These are phyloP conservation scores for Typha latifolia DNA, from an alignment of 176 grass and related monocot genomes.

Conservation along the genomic window DNA sequence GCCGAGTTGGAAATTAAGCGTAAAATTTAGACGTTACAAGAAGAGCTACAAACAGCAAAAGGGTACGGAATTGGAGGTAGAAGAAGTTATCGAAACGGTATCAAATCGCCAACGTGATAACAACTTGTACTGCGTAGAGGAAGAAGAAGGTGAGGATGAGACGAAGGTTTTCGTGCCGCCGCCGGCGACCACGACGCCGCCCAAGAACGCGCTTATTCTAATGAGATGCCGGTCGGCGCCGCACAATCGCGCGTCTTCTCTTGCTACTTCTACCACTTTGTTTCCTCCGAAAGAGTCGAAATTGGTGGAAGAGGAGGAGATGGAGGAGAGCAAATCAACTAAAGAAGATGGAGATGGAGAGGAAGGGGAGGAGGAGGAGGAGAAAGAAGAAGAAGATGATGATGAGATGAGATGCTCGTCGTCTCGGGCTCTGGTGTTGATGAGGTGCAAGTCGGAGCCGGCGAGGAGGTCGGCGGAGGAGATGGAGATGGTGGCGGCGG, in stretches of 20 bases:
- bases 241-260: slow-evolving; percentile 61
- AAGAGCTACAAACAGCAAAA: slow-evolving; percentile 2
- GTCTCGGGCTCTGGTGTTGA: slow-evolving; percentile 67
- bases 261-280: slow-evolving; percentile 31
- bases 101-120: too few relatives aligned
- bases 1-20: too few relatives aligned
- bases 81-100: too few relatives aligned
- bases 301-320: slow-evolving; percentile 4
- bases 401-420: slow-evolving; percentile 75
- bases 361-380: too few relatives aligned
- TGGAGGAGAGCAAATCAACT: background rate
- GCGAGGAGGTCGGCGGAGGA: slow-evolving; percentile 46
- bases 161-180: slow-evolving; percentile 17
- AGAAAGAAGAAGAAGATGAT: slow-evolving; percentile 27
- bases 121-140: background rate
- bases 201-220: slow-evolving; percentile 85
- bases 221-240: slow-evolving; percentile 96
- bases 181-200: slow-evolving; percentile 52
- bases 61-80: background rate
- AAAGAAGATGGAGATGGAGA: too few relatives aligned
- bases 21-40: too few relatives aligned
- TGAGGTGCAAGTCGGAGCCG: slow-evolving; percentile 86
- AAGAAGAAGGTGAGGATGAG: slow-evolving; percentile 18
- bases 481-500: slow-evolving; percentile 16
- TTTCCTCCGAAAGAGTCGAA: slow-evolving; percentile 5